A percentile compares a stretch with the other conserved stretches of the same genome.
Conservation (phyloP, 495 filamentous ascomycete species). For the Penicillium atrosanguineum region DNA sequence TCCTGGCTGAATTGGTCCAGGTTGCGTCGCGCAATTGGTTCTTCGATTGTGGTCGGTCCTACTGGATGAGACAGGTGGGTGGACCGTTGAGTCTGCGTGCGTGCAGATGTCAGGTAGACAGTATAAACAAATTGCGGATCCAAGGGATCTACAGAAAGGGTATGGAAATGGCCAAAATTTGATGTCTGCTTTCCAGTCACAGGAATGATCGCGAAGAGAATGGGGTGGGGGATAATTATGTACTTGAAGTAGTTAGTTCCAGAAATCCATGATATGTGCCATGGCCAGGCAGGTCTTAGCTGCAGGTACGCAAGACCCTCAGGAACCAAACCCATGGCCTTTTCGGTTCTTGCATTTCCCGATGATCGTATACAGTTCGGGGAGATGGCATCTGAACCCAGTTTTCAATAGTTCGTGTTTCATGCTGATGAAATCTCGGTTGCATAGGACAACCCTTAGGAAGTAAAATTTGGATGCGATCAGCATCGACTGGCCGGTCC, state of each 20-base stretch:
- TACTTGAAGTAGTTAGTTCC: neutral
- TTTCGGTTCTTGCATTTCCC: neutral
- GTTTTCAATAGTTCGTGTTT: neutral
- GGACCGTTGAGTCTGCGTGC: conserved; percentile 31
- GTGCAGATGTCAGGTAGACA: conserved; percentile 29
- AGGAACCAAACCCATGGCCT: neutral
- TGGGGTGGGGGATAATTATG: neutral
- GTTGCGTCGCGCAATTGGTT: conserved; percentile 36
- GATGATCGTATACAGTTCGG: neutral
- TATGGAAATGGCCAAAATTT: conserved; percentile 20
- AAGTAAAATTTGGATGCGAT: neutral
- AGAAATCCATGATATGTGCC: neutral
- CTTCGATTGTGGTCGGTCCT: conserved; percentile 38
- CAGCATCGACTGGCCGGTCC: neutral
- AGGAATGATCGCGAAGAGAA: neutral
- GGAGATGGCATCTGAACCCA: neutral
- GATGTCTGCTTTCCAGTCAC: neutral
- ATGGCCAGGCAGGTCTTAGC: neutral
- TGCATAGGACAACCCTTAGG: neutral
- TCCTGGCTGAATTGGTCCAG: conserved; percentile 35
- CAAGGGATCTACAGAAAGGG: conserved; percentile 16
- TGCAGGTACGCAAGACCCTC: neutral
- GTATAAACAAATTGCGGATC: conserved; percentile 22
- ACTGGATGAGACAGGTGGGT: conserved; percentile 34
- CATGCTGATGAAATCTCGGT: neutral